Conservation (phyloP, 257 asterid species). For the Verbena officinalis region DNA sequence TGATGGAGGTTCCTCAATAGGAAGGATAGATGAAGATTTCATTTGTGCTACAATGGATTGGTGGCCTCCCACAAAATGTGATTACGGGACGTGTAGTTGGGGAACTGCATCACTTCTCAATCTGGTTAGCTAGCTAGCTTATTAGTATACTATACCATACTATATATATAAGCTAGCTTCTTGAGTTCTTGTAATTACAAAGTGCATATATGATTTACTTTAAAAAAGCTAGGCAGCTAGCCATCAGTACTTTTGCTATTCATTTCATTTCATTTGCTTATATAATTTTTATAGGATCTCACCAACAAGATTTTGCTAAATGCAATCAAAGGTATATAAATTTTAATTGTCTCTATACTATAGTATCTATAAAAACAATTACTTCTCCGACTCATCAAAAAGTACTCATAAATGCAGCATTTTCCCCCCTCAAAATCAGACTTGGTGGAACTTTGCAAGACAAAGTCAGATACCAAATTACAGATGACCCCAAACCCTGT, state of each 20-base stretch:
- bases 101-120: constrained; percentile 73
- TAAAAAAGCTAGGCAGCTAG: no score
- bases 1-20: constrained; percentile 56
- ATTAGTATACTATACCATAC: no score
- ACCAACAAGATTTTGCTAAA: constrained; percentile 59
- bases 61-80: constrained; percentile 70
- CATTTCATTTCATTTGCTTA: no score
- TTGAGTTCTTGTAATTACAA: no score
- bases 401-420: constrained; percentile 55
- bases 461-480: constrained; percentile 60
- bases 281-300: constrained; percentile 66
- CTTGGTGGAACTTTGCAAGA: constrained; percentile 94
- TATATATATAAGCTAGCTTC: no score
- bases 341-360: constrained; percentile 1
- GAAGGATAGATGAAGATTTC: constrained; percentile 50
- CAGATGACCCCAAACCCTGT: constrained; percentile 47
- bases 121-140: no score
- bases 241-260: neutral
- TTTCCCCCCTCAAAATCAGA: constrained; percentile 77
- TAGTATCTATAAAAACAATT: neutral
- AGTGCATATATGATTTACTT: no score
- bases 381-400: constrained; percentile 8
- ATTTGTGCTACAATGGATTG: constrained; percentile 65
- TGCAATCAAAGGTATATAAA: constrained; percentile 67
- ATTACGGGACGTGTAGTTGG: constrained; percentile 70